phyloP scores from a whole-genome alignment of 2,329 filamentous ascomycete species.

The Exophiala calicioides region DNA sequence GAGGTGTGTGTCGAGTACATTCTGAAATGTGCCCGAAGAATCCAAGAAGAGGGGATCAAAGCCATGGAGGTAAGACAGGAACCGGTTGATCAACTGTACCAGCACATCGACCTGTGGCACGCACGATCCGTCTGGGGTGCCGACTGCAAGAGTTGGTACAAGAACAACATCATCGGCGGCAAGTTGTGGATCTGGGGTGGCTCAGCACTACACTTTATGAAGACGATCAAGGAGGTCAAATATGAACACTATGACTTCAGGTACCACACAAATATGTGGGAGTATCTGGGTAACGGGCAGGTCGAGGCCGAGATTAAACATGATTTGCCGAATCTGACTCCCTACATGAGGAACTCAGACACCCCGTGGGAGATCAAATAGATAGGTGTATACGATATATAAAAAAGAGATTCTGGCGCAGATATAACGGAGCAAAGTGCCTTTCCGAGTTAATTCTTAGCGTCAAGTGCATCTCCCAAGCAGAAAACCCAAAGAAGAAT shows the following conservation, averaged over 20 bases:
- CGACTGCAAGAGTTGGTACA: constrained; percentile 20
- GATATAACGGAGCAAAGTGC: too few relatives aligned
- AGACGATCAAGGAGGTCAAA: constrained; percentile 38
- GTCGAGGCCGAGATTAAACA: constrained; percentile 38
- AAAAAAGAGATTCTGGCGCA: too few relatives aligned
- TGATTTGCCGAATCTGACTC: constrained; percentile 6
- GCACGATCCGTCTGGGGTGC: constrained; percentile 13
- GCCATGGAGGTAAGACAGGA: constrained; percentile 14
- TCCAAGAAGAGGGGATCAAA: constrained; percentile 19
- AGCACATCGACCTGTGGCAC: constrained; percentile 22
- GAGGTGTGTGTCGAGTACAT: constrained; percentile 21
- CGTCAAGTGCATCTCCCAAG: too few relatives aligned
- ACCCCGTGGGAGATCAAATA: constrained; percentile 6
- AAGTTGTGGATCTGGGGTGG: constrained; percentile 17
- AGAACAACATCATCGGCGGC: constrained; percentile 8
- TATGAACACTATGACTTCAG: constrained; percentile 38
- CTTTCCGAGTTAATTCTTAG: too few relatives aligned
- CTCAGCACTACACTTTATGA: constrained; percentile 14
- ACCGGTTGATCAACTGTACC: constrained; percentile 15
- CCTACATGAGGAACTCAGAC: constrained; percentile 4
- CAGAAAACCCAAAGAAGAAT: too few relatives aligned
- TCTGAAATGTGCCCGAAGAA: constrained; percentile 14
- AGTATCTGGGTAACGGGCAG: constrained; percentile 45
- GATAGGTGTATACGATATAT: too few relatives aligned
- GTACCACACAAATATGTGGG: constrained; percentile 42